Conservation (phyloP, 2,329 filamentous ascomycete species). For the Pyrenochaeta sp. region DNA sequence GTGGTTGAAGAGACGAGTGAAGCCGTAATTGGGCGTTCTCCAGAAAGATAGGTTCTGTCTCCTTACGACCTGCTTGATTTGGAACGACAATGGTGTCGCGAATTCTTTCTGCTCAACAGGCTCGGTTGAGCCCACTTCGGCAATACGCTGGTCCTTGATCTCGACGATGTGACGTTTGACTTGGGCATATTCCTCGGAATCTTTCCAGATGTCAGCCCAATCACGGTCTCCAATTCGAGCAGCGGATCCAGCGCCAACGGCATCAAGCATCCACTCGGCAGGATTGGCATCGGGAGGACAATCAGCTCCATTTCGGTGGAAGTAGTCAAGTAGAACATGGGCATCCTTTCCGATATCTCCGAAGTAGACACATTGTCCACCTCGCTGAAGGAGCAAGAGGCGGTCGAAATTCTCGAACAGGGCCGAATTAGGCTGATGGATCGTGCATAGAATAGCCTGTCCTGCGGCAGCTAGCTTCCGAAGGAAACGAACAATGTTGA, state of each 20-base stretch:
- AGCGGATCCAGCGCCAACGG: conserved; percentile 76
- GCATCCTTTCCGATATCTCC: conserved; percentile 83
- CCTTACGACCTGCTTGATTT: conserved; percentile 76
- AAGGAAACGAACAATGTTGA: conserved; percentile 80
- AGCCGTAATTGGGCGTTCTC: conserved; percentile 87
- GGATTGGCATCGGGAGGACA: conserved; percentile 63
- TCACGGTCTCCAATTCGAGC: conserved; percentile 76
- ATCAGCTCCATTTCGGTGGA: conserved; percentile 62
- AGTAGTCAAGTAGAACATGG: conserved; percentile 68
- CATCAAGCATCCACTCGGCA: conserved; percentile 85
- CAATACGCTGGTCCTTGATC: conserved; percentile 69
- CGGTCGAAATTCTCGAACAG: conserved; percentile 90
- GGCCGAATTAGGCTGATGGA: conserved; percentile 86
- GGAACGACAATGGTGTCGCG: conserved; percentile 79
- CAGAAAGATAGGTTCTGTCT: conserved; percentile 82
- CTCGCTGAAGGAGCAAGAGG: conserved; percentile 77
- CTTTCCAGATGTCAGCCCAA: conserved; percentile 81
- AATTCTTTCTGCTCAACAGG: conserved; percentile 73
- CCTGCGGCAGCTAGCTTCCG: conserved; percentile 79
- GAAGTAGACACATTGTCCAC: conserved; percentile 85
- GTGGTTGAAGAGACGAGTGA: conserved; percentile 87
- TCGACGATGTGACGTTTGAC: conserved; percentile 71
- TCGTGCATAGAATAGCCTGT: conserved; percentile 88
- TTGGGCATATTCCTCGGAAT: conserved; percentile 72
- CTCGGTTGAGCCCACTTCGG: conserved; percentile 54